Evolutionary conservation across 2,329 filamentous ascomycete genomes (phyloP), one percentile per base, ranked within the genome.

Genomic region (Aspergillus piperis): DNA sequence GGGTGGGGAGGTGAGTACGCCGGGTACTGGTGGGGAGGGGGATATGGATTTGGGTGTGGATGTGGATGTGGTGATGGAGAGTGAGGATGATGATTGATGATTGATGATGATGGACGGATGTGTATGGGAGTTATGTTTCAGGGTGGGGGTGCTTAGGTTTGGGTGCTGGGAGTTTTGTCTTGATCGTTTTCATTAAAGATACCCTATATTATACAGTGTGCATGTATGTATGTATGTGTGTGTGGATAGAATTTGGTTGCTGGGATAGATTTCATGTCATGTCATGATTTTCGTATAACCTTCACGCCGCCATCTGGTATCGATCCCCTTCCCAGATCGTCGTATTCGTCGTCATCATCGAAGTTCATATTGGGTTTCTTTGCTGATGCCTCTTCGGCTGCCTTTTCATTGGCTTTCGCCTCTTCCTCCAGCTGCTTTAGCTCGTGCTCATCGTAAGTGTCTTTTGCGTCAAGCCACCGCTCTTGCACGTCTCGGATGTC

Each of bases 401-500:
- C 74, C 38, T 75, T 70, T 52, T 81, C 73, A 54, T 76, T 77
- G 57, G 78, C 75, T 68, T 84, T 87, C 36, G 86, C 86, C 76
- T 96, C 90, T 68, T 90, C 88, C 70, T 93, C 90, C 80, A 88
- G 87, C 57, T 89, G 85, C 70, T 86, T 86, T 60, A 83, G 81
- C 81, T 98, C 95, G 62, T 87, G 79, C 67, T 89, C 88, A 75
- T 99, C 95, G 71, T 91, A 92, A 65, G 90, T 91, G 15, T 93
- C 93, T 73, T 93, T 95, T 42, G 88, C 84, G 77, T 98, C 94
- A 32, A 99, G 80, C 95, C 95, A 99, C 62, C 95, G 84, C 79
- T 99, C 95, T 77, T 99, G 95, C 64, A 98, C 88, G 76, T 99
- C 94, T 61, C 89, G 83, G 8, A 92, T 87, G 69, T 96, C 92